Percentiles rank a stretch among this genome's conserved stretches.
phyloP scores from a whole-genome alignment of 306 rosid species.

The Pterocarpus macrocarpus region DNA sequence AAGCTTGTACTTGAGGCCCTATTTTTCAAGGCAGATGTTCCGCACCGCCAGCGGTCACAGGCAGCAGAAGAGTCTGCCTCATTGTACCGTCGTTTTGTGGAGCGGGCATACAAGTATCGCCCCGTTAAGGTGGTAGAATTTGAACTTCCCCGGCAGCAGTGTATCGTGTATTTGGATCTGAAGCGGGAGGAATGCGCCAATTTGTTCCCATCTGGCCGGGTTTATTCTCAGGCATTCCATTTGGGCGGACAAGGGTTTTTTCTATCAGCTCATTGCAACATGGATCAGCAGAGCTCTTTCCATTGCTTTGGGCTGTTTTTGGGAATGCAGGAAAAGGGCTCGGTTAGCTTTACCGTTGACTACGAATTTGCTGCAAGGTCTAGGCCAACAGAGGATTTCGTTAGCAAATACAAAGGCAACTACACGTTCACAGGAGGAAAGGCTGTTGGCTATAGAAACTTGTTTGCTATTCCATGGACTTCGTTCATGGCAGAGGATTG shows the following conservation, averaged over 20 bases:
- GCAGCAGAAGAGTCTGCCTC: constrained; percentile 81
- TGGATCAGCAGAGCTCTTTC: constrained; percentile 97
- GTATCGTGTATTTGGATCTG: constrained; percentile 92
- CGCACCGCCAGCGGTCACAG: constrained; percentile 84
- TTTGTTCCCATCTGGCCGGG: constrained; percentile 90
- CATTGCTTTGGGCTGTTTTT: constrained; percentile 94
- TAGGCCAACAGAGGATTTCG: constrained; percentile 80
- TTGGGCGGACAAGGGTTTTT: constrained; percentile 99
- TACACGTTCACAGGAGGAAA: constrained; percentile 97
- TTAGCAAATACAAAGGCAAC: constrained; percentile 95
- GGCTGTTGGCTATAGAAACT: constrained; percentile 95
- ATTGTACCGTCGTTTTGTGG: constrained; percentile 75
- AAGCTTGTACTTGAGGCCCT: constrained; percentile 92
- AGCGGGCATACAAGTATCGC: constrained; percentile 95
- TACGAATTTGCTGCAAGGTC: constrained; percentile 95
- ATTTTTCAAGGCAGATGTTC: constrained; percentile 93
- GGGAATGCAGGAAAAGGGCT: constrained; percentile 99
- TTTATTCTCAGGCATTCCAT: constrained; percentile 98
- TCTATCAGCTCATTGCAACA: constrained; percentile 97
- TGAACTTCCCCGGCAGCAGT: constrained; percentile 92
- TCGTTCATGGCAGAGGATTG: constrained; percentile 90
- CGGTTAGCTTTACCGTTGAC: constrained; percentile 90
- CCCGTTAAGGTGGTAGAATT: constrained; percentile 98
- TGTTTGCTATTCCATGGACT: constrained; percentile 87
- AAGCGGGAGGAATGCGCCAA: constrained; percentile 87